phyloP scores from a whole-genome alignment of 768 basidiomycete genomes.

The Russula lepida region DNA sequence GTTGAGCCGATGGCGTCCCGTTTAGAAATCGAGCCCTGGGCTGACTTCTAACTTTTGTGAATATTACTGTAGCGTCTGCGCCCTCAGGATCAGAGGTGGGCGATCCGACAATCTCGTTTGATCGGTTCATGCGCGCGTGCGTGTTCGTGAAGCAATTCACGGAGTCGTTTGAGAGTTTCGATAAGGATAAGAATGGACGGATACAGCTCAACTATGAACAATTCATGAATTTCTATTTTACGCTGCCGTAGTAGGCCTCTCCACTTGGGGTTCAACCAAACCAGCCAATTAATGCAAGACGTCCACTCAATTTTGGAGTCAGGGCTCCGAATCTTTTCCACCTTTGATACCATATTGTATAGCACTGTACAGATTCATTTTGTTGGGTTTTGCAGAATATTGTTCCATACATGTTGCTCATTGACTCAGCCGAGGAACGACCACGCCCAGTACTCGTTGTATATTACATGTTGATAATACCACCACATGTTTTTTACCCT shows the following conservation, averaged over 20 bases:
- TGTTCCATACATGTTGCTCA: background rate
- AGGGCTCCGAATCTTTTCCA: background rate
- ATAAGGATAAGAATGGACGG: slow-evolving; percentile 53
- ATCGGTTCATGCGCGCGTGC: slow-evolving; percentile 80
- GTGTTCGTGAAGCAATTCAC: slow-evolving; percentile 72
- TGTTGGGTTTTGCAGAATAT: background rate
- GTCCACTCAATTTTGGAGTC: background rate
- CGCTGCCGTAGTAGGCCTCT: slow-evolving; percentile 41
- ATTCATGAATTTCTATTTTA: slow-evolving; percentile 60
- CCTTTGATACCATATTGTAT: no score
- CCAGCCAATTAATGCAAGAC: background rate
- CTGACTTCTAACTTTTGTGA: background rate
- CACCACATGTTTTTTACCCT: background rate
- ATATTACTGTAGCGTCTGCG: slow-evolving; percentile 25
- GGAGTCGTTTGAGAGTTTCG: slow-evolving; percentile 60
- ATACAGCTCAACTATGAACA: slow-evolving; percentile 63
- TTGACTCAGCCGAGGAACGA: no score
- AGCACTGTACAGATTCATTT: background rate
- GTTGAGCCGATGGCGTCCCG: slow-evolving; percentile 8
- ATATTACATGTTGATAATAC: background rate
- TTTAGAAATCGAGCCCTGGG: no score
- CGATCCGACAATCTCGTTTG: slow-evolving; percentile 65
- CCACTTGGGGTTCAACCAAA: background rate
- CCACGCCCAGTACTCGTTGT: background rate
- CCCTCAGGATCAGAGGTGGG: slow-evolving; percentile 23